These are phyloP conservation scores for Rhododendron henanense DNA, from an alignment of 148 eudicot genomes.

Conservation along the genomic window DNA sequence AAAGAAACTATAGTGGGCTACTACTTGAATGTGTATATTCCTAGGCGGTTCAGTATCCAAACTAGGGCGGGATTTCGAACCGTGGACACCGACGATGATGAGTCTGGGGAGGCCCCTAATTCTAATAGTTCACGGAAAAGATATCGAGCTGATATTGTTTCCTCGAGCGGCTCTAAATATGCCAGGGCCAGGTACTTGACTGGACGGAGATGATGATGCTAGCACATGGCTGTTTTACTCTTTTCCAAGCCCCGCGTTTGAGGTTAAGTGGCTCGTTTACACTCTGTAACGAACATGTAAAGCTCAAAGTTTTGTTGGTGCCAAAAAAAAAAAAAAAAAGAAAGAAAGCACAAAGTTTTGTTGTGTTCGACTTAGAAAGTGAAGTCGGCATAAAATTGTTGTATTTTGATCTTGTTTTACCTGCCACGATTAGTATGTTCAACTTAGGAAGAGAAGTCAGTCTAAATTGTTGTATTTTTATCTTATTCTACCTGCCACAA, in stretches of 20 bases:
- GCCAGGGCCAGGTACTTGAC: slow-evolving; percentile 47
- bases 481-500: not conserved
- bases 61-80: slow-evolving; percentile 34
- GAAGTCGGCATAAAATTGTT: not conserved
- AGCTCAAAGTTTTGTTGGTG: not conserved
- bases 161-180: slow-evolving; percentile 18
- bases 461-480: not conserved
- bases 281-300: not conserved
- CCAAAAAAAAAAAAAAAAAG: not conserved
- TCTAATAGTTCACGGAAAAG: slow-evolving; percentile 41
- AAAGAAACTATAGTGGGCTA: slow-evolving; percentile 48
- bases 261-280: not conserved
- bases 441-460: not conserved
- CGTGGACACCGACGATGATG: slow-evolving; percentile 75
- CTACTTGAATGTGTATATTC: slow-evolving; percentile 64
- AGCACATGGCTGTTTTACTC: not conserved
- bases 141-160: slow-evolving; percentile 19
- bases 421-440: not conserved
- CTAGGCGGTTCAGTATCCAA: slow-evolving; percentile 48
- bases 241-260: slow-evolving; percentile 4
- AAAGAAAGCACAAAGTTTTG: not conserved
- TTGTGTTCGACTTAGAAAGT: not conserved
- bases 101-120: slow-evolving; percentile 18
- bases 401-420: not conserved
- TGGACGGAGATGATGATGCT: slow-evolving; percentile 34